A percentile compares a stretch with the other conserved stretches of the same genome.
These are phyloP conservation scores for Aspergillus quadrilineatus DNA, from an alignment of 2,329 filamentous ascomycete species.

Conservation along the genomic window DNA sequence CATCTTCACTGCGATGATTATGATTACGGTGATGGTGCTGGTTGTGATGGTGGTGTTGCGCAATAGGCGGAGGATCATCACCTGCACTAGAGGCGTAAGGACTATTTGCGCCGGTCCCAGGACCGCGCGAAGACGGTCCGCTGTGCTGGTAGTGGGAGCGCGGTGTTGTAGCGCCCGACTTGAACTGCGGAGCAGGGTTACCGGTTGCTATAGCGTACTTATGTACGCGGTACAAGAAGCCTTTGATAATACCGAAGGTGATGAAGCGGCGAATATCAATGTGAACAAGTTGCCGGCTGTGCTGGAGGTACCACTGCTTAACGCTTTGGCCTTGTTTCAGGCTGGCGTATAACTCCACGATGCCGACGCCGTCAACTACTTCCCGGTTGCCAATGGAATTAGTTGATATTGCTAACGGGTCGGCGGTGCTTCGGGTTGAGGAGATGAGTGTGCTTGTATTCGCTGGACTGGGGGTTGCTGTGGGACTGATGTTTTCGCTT, in stretches of 20 bases:
- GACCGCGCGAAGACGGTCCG: constrained; percentile 29
- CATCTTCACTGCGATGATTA: constrained; percentile 16
- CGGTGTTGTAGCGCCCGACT: constrained; percentile 22
- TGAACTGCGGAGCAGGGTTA: constrained; percentile 29
- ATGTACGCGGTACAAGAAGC: constrained; percentile 87
- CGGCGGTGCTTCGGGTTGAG: constrained; percentile 11
- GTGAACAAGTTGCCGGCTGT: constrained; percentile 68
- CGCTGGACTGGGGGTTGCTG: constrained; percentile 13
- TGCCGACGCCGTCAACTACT: constrained; percentile 46
- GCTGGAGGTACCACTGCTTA: constrained; percentile 78
- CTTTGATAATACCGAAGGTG: constrained; percentile 95
- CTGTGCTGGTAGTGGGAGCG: constrained; percentile 21
- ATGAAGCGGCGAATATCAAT: constrained; percentile 89
- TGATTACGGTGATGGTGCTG: constrained; percentile 10
- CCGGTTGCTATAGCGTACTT: constrained; percentile 70
- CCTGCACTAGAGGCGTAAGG: constrained; percentile 28
- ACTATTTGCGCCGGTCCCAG: constrained; percentile 33
- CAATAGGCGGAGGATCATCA: constrained; percentile 22
- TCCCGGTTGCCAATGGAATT: constrained; percentile 12
- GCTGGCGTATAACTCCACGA: constrained; percentile 82
- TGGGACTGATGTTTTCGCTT: constrained; percentile 15
- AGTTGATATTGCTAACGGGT: background rate
- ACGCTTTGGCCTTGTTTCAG: constrained; percentile 81
- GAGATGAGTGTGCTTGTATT: constrained; percentile 15
- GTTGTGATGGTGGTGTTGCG: constrained; percentile 8